Conservation (phyloP, 805 yeast species). For the Candida peoriensis region DNA sequence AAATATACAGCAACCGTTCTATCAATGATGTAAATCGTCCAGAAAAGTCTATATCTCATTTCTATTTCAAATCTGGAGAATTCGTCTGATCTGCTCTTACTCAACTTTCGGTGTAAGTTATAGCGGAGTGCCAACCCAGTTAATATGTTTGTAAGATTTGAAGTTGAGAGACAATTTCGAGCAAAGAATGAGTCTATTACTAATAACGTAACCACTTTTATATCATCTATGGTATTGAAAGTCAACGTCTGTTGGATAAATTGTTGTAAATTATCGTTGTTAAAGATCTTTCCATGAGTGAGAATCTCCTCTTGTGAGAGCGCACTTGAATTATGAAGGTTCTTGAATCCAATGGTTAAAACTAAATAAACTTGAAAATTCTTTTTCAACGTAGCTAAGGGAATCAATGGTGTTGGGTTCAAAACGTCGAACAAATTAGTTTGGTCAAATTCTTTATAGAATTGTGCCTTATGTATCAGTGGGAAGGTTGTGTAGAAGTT, state of each 20-base stretch:
- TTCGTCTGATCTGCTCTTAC: constrained; percentile 17
- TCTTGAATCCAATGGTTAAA: constrained; percentile 19
- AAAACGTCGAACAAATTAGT: constrained; percentile 14
- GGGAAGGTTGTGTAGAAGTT: constrained; percentile 14
- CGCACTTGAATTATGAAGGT: constrained; percentile 8
- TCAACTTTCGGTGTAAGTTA: constrained; percentile 38
- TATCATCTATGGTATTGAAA: constrained; percentile 37
- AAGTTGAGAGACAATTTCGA: constrained; percentile 47
- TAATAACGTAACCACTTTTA: constrained; percentile 38
- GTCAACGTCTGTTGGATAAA: constrained; percentile 22
- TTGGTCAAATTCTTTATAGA: constrained; percentile 9
- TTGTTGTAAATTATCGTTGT: constrained; percentile 3
- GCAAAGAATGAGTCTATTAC: constrained; percentile 51
- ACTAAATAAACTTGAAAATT: constrained; percentile 17
- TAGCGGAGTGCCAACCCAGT: constrained; percentile 40
- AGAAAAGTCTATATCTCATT: constrained; percentile 41
- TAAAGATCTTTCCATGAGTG: constrained; percentile 9
- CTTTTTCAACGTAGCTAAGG: constrained; percentile 7
- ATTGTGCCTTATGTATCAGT: constrained; percentile 14
- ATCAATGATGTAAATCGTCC: constrained; percentile 46
- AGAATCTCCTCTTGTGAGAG: constrained; percentile 10
- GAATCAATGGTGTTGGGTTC: constrained; percentile 9
- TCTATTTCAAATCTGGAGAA: constrained; percentile 26
- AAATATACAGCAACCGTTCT: constrained; percentile 44
- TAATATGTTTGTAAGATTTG: constrained; percentile 47